A percentile compares a stretch with the other conserved stretches of the same genome.
Conservation (phyloP, 2,329 filamentous ascomycete species). For the Penicillium sp. region DNA sequence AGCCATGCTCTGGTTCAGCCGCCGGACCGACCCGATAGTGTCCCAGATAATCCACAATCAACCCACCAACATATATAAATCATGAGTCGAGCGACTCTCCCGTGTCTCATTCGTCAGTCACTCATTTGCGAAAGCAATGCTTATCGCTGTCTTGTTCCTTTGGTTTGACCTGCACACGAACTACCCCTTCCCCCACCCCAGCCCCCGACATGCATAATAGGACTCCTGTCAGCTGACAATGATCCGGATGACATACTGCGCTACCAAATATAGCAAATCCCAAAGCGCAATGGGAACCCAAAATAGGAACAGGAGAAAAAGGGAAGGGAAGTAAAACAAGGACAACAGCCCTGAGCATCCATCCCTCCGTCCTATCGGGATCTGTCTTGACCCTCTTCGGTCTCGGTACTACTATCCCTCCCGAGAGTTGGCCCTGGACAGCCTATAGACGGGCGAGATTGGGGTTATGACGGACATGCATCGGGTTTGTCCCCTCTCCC, state of each 20-base stretch:
- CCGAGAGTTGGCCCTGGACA: not conserved
- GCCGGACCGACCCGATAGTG: not conserved
- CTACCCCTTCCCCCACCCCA: not conserved
- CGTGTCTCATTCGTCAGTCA: not conserved
- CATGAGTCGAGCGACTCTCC: too few species aligned
- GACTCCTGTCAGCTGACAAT: constrained; percentile 10
- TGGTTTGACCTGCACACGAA: not conserved
- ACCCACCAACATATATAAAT: not conserved
- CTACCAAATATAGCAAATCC: not conserved
- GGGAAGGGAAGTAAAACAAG: not conserved
- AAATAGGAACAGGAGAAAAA: not conserved
- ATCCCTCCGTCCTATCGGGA: not conserved
- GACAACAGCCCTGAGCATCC: not conserved
- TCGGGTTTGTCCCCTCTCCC: constrained; percentile 1
- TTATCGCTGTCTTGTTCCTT: too few species aligned
- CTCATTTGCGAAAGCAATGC: not conserved
- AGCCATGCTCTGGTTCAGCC: not conserved
- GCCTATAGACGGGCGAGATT: constrained; percentile 9
- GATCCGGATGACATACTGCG: not conserved
- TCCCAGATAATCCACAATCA: not conserved
- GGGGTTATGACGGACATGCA: constrained; percentile 17
- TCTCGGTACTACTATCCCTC: constrained; percentile 16
- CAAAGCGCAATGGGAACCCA: not conserved
- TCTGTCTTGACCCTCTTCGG: not conserved
- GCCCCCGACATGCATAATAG: not conserved